Evolutionary conservation across 352 stramenopile genomes (phyloP).

Genomic region (Phytophthora aleatoria): DNA sequence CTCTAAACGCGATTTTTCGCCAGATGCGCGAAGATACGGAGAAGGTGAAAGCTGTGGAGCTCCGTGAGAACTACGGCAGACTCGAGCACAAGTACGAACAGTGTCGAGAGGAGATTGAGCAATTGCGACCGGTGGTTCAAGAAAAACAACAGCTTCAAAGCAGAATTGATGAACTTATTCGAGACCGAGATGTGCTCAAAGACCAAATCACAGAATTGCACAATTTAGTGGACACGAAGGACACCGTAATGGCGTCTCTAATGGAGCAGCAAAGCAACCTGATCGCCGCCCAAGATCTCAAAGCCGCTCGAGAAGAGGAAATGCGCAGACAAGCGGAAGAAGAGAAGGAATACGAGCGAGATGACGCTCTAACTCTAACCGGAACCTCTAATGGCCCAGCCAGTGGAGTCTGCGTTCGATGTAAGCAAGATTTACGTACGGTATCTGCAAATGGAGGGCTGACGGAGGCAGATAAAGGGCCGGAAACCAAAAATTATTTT

Average conservation of each 20-base stretch:
- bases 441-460: constrained; percentile 43
- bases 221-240: constrained; percentile 54
- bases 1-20: constrained; percentile 92
- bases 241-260: constrained; percentile 63
- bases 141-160: constrained; percentile 55
- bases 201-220: constrained; percentile 51
- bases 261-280: constrained; percentile 83
- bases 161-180: constrained; percentile 37
- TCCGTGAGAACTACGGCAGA: constrained; percentile 78
- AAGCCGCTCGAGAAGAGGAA: constrained; percentile 57
- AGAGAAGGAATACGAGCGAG: constrained; percentile 49
- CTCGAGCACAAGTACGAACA: constrained; percentile 76
- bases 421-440: constrained; percentile 53
- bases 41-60: constrained; percentile 87
- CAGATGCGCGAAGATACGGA: constrained; percentile 93
- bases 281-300: constrained; percentile 66
- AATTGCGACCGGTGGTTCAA: constrained; percentile 55
- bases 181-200: constrained; percentile 42
- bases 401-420: constrained; percentile 55
- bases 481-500: not conserved
- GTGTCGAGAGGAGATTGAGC: constrained; percentile 63
- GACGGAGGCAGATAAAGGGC: constrained; percentile 13
- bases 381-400: constrained; percentile 4
- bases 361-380: constrained; percentile 16
- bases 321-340: constrained; percentile 39